Evolutionary conservation across 352 stramenopile genomes (phyloP), one percentile per base, ranked within the genome.

Genomic region (Globisporangium abappressorium): DNA sequence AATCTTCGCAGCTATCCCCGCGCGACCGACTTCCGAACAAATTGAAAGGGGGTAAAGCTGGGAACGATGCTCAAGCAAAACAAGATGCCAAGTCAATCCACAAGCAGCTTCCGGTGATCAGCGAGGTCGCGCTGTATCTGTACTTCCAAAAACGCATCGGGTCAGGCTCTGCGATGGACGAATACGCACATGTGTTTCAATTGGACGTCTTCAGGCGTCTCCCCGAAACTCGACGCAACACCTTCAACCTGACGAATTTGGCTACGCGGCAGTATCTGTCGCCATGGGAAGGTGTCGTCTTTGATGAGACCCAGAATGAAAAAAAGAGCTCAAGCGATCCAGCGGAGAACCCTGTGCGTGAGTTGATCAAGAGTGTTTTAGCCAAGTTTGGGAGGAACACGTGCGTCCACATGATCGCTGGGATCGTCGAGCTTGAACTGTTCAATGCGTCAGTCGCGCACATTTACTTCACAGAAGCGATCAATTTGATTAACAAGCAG

Each of bases 151-250:
- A 80, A 24, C 73, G 82, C 1, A 59, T 74, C 5, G 63, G 75
- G 3, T 55, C 70, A 49, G 72, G 71, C 26, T 65, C 53, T 7
- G 33, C 26, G 1, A 24, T 70, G 4, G 81, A 90, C 57, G 71
- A 81, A n/a, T 88, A 85, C 22, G 81, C 81, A 0, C 64, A 88
- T 53, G 69, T 90, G 7, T 82, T 75, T n/a, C 73, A 84, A 30
- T 54, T 88, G 28, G 80, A 90, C 26, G 47, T 77, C 3, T 77
- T 77, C 46, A 71, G 79, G 1, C 73, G 81, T 0, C 66, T 89
- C 5, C 76, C 76, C 8, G 63, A 62, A 26, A 33, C 15, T 26
- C 57, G 36, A n/a, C 64, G 34, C 26, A n/a, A 28, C n/a, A 28
- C 30, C 36, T 47, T 30, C n/a, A 58, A 54, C 8, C 15, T 36